Percentiles rank a stretch among this genome's conserved stretches.
Conservation (phyloP, 1,284 basidiomycete species). For the Microbotryum violaceum region DNA sequence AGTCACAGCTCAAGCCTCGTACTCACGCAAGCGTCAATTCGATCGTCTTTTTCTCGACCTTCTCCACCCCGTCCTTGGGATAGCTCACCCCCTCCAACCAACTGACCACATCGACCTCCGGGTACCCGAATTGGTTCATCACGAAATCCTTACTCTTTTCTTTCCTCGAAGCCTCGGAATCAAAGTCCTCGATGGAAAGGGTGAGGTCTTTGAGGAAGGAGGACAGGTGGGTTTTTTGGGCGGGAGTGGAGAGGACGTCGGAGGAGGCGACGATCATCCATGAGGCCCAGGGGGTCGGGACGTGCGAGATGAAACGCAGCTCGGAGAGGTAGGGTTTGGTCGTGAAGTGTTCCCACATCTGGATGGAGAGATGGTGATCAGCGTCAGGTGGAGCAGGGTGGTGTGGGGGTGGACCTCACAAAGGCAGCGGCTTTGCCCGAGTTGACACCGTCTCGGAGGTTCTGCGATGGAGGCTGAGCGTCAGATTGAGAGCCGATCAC, state of each 20-base stretch:
- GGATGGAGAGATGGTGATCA: neutral
- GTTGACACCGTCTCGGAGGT: slow-evolving; percentile 85
- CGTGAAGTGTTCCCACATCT: slow-evolving; percentile 54
- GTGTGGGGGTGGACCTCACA: slow-evolving; percentile 4
- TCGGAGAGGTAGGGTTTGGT: slow-evolving; percentile 68
- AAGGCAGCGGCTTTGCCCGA: slow-evolving; percentile 48
- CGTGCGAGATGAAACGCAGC: slow-evolving; percentile 62
- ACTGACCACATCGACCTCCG: slow-evolving; percentile 65
- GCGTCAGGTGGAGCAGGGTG: neutral
- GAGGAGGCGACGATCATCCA: slow-evolving; percentile 86
- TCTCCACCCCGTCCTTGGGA: slow-evolving; percentile 33
- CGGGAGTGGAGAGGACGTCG: slow-evolving; percentile 47
- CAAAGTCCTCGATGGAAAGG: slow-evolving; percentile 58
- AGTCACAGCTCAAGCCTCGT: neutral
- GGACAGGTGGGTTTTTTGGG: neutral
- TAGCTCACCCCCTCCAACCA: slow-evolving; percentile 38
- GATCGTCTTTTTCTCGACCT: slow-evolving; percentile 45
- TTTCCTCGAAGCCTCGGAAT: slow-evolving; percentile 53
- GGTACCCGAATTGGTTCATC: slow-evolving; percentile 67
- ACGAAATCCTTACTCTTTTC: slow-evolving; percentile 65
- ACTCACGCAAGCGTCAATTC: slow-evolving; percentile 27
- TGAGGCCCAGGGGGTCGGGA: slow-evolving; percentile 91
- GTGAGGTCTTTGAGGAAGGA: slow-evolving; percentile 64
- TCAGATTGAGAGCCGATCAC: too few relatives aligned
- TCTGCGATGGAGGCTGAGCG: slow-evolving; percentile 38